These are phyloP conservation scores for Prototheca wickerhamii DNA, from an alignment of 163 green algal genomes.

Conservation along the genomic window DNA sequence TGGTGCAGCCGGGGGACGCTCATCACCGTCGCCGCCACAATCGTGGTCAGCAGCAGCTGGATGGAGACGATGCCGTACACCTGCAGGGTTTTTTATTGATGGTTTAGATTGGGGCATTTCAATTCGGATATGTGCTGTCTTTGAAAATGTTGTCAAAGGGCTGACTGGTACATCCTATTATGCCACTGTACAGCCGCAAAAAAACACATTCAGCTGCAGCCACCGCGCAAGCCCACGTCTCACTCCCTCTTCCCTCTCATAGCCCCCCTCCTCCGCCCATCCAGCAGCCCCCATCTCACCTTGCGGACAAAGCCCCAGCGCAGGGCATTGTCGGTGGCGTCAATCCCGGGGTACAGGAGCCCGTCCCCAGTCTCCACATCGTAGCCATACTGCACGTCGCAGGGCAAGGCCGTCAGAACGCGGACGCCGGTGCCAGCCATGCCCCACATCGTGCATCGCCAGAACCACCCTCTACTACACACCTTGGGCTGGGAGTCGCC, in stretches of 20 bases:
- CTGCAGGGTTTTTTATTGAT: no score
- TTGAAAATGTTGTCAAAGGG: neutral
- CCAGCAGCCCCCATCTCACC: conserved; percentile 5
- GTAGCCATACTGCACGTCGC: conserved; percentile 2
- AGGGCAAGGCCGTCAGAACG: neutral
- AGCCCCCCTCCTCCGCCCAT: neutral
- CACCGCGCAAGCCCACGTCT: no score
- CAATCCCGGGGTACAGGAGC: conserved; percentile 32
- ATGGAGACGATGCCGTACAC: conserved; percentile 49
- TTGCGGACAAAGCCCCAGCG: conserved; percentile 49
- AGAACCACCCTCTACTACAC: neutral
- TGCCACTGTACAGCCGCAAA: no score
- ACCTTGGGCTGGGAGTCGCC: neutral
- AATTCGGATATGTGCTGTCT: neutral
- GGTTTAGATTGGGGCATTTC: no score
- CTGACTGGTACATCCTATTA: no score
- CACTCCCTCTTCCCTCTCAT: neutral
- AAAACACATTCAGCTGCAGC: no score
- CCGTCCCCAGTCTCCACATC: conserved; percentile 17
- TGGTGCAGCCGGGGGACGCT: conserved; percentile 11
- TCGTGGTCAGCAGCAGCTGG: conserved; percentile 41
- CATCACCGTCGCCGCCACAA: conserved; percentile 22
- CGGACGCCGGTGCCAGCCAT: no score
- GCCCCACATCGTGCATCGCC: no score
- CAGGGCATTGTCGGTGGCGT: conserved; percentile 35